Evolutionary conservation across 306 rosid genomes (phyloP), one percentile per base, ranked within the genome.

Genomic region (Citrullus colocynthis): DNA sequence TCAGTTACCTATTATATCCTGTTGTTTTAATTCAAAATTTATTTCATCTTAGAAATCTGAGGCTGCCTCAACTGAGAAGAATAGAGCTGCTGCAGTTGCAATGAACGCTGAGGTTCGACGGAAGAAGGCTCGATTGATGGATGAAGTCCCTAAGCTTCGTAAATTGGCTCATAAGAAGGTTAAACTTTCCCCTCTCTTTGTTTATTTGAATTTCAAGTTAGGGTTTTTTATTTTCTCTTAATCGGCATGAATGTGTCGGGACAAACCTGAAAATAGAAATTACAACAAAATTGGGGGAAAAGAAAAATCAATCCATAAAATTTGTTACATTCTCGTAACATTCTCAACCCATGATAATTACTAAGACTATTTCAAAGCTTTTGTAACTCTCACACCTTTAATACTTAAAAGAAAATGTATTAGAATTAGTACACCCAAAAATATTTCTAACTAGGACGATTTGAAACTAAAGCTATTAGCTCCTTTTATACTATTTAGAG

Each of bases 151-250:
- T 7, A 92, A 89, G 80, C 86, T 94, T 4, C 81, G 84, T 21
- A 94, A 89, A 84, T 84, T 89, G 82, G 90, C 76, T 2, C 76
- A 78, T 13, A 94, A 89, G 86, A 92, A 95, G 96, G 98, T 88
- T 7, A 79, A 20, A 20, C 2, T 34, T 9, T 20, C 45, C 52
- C 6, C n/a, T 11, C 24, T 52, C 58, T 57, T 32, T 49, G 69
- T 79, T 32, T 37, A 55, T 6, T 51, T 52, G 57, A 16, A 15
- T 66, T 20, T 8, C 20, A 39, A 7, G 18, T 48, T 14, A 16
- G 60, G 59, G 76, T 13, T 48, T 44, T 62, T 24, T 24, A 7
- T 44, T 21, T 52, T 52, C n/a, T 42, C 14, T 21, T 66, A 18
- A 66, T 66, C 4, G 3, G 30, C n/a, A 7, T 44, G 76, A 28